Conservation (phyloP, 148 eudicot species). For the Amaranthus hypochondriacus region DNA sequence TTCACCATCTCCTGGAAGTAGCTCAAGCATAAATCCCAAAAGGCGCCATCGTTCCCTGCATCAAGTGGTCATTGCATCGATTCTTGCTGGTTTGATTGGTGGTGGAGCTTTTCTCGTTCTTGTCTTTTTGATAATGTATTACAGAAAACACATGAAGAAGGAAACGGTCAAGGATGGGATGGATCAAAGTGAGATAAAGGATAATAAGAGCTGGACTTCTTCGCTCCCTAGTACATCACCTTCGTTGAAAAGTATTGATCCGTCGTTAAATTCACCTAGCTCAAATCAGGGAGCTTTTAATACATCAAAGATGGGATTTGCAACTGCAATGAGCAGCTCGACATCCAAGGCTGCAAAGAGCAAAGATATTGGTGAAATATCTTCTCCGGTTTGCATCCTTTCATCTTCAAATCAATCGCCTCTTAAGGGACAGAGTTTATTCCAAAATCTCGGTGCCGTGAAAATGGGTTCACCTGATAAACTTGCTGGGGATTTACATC, state of each 20-base stretch:
- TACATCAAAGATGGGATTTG: constrained; percentile 17
- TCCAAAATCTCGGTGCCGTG: constrained; percentile 28
- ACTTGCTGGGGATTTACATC: constrained; percentile 57
- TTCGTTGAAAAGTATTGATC: constrained; percentile 23
- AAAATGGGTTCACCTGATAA: constrained; percentile 56
- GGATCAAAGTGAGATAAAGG: constrained; percentile 30
- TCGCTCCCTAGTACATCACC: constrained; percentile 25
- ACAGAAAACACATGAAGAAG: constrained; percentile 31
- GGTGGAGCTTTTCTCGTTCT: constrained; percentile 36
- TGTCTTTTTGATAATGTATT: constrained; percentile 33
- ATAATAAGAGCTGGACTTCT: constrained; percentile 26
- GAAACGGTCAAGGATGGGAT: constrained; percentile 9
- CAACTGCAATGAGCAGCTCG: constrained; percentile 19
- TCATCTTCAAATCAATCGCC: constrained; percentile 31
- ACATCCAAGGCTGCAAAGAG: constrained; percentile 20
- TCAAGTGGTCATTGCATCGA: constrained; percentile 33
- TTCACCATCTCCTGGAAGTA: constrained; percentile 27
- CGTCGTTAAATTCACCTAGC: constrained; percentile 25
- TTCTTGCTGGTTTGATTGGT: constrained; percentile 46
- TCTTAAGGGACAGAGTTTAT: constrained; percentile 29
- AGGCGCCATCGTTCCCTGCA: constrained; percentile 34
- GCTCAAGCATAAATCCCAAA: constrained; percentile 14
- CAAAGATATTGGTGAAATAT: constrained; percentile 29
- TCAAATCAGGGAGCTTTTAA: constrained; percentile 14
- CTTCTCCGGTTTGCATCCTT: constrained; percentile 23